Conservation (phyloP, 78 protist genomes). For the Chrysochromulina tobinii region DNA sequence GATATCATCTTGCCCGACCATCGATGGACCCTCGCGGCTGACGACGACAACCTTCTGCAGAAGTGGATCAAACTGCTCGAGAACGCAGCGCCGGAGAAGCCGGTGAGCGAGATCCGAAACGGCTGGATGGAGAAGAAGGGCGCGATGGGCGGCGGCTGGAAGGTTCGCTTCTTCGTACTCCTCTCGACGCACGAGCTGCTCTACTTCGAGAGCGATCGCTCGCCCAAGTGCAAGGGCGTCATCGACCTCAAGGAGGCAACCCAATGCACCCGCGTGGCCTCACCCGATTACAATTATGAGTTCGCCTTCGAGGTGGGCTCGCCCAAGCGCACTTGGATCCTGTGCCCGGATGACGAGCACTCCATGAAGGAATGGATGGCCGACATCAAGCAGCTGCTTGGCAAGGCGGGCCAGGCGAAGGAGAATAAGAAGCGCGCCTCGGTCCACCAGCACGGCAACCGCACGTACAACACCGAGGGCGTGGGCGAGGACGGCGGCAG, state of each 20-base stretch:
- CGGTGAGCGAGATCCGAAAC: neutral
- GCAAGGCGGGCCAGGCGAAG: neutral
- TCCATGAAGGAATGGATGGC: neutral
- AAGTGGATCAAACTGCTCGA: neutral
- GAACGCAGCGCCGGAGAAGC: neutral
- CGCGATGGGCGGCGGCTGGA: neutral
- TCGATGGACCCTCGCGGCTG: neutral
- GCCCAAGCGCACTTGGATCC: conserved; percentile 6
- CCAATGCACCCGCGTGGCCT: neutral
- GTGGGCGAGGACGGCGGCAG: neutral
- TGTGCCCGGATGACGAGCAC: neutral
- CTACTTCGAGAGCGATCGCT: neutral
- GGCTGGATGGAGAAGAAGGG: conserved; percentile 17
- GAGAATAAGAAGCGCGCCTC: no score
- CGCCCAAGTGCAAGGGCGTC: neutral
- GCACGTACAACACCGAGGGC: neutral
- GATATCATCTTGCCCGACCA: neutral
- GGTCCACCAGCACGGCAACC: neutral
- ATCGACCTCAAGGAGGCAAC: neutral
- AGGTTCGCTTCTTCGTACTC: neutral
- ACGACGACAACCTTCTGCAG: neutral
- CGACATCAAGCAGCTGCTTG: neutral
- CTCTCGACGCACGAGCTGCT: conserved; percentile 19
- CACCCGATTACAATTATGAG: neutral
- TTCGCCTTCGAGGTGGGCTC: neutral